A percentile compares a stretch with the other conserved stretches of the same genome.
These are phyloP conservation scores for Plectosphaerella plurivora DNA, from an alignment of 2,329 filamentous ascomycete species.

Conservation along the genomic window DNA sequence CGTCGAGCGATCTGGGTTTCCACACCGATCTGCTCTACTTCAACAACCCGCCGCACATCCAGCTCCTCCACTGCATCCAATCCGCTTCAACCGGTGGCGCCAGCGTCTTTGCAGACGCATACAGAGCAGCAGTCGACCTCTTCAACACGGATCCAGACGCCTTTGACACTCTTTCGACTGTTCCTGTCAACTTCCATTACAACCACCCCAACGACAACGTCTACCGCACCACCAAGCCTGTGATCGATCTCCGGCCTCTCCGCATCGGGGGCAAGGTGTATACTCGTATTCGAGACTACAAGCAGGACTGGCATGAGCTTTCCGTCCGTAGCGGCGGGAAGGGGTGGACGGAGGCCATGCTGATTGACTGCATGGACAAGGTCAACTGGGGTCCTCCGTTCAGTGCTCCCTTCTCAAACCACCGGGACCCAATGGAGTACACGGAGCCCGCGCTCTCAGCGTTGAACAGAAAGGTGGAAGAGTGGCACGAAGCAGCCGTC, in stretches of 20 bases:
- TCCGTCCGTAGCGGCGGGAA: not conserved
- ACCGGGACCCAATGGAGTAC: not conserved
- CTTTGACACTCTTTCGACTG: conserved; percentile 3
- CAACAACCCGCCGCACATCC: conserved; percentile 1
- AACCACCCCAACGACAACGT: conserved; percentile 2
- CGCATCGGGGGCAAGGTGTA: not conserved
- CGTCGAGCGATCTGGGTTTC: conserved; percentile 2
- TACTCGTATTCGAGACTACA: not conserved
- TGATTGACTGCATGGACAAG: conserved; percentile 3
- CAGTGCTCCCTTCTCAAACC: conserved; percentile 1
- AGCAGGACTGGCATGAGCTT: not conserved
- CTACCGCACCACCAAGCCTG: conserved; percentile 3
- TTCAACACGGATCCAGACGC: conserved; percentile 2
- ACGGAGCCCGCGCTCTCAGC: not conserved
- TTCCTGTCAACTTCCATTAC: conserved; percentile 4
- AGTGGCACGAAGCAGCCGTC: conserved; percentile 2
- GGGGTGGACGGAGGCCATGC: not conserved
- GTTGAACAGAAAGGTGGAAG: conserved; percentile 2
- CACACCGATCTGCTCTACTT: conserved; percentile 6
- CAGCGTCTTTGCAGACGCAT: conserved; percentile 5
- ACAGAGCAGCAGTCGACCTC: conserved; percentile 2
- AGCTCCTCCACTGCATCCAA: conserved; percentile 4
- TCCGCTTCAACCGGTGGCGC: conserved; percentile 2
- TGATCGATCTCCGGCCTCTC: conserved; percentile 2
- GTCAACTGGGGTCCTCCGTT: conserved; percentile 4